These are phyloP conservation scores for Cercospora sp. DNA, from an alignment of 2,329 filamentous ascomycete genomes.

Conservation along the genomic window DNA sequence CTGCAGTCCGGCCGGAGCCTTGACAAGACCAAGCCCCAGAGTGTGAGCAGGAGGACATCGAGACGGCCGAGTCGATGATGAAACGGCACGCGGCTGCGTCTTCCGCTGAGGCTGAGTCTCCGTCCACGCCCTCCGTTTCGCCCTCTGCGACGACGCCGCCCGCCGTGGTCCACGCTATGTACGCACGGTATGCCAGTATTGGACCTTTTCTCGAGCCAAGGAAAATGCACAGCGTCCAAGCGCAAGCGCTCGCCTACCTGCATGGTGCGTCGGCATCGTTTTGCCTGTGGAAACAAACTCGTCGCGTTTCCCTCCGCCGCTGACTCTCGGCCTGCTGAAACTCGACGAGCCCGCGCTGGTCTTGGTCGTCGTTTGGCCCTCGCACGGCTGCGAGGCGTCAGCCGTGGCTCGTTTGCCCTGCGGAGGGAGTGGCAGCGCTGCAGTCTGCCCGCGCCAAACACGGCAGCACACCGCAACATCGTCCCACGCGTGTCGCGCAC, in stretches of 20 bases:
- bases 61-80: background rate
- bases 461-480: constrained; percentile 12
- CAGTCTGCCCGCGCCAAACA: background rate
- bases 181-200: background rate
- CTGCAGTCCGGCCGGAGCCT: constrained; percentile 6
- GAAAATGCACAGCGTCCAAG: background rate
- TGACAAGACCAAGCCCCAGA: background rate
- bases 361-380: background rate
- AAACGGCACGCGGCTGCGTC: background rate
- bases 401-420: background rate
- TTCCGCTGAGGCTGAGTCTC: background rate
- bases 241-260: constrained; percentile 6
- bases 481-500: background rate
- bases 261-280: constrained; percentile 12
- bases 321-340: background rate
- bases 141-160: background rate
- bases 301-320: constrained; percentile 4
- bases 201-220: background rate
- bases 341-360: background rate
- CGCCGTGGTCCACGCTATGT: background rate
- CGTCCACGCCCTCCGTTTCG: background rate
- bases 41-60: background rate
- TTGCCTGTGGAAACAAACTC: constrained; percentile 9
- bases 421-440: background rate
- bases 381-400: background rate